Percentiles rank a stretch among this genome's conserved stretches.
Evolutionary conservation across 2,329 filamentous ascomycete genomes (phyloP).

Genomic region (Cordyceps sp.): DNA sequence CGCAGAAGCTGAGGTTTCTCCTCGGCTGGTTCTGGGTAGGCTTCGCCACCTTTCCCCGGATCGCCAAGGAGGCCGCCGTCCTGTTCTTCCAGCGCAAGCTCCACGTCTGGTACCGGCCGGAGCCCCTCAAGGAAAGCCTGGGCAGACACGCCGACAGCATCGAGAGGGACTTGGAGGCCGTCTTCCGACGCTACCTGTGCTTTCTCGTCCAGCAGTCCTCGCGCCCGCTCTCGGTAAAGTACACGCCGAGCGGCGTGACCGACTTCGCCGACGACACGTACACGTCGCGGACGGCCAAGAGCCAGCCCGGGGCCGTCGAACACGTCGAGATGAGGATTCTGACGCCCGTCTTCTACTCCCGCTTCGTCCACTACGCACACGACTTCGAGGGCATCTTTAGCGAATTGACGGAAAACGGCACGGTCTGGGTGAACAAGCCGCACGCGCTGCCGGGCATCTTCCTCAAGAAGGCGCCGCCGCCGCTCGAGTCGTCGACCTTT

Average conservation of each 20-base stretch:
- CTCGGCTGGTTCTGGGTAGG: constrained; percentile 50
- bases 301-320: constrained; percentile 8
- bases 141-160: constrained; percentile 31
- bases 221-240: constrained; percentile 30
- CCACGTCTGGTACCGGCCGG: constrained; percentile 48
- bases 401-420: constrained; percentile 41
- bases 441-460: constrained; percentile 30
- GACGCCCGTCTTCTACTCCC: constrained; percentile 50
- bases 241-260: constrained; percentile 32
- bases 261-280: constrained; percentile 20
- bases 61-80: constrained; percentile 39
- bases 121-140: constrained; percentile 39
- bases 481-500: constrained; percentile 16
- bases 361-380: constrained; percentile 46
- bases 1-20: constrained; percentile 30
- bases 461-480: constrained; percentile 19
- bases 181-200: constrained; percentile 30
- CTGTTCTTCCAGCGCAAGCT: constrained; percentile 41
- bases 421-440: constrained; percentile 37
- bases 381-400: constrained; percentile 44
- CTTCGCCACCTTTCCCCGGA: constrained; percentile 48
- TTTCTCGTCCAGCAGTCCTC: constrained; percentile 30
- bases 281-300: constrained; percentile 12
- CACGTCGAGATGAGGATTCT: constrained; percentile 39
- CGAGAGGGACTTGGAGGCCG: constrained; percentile 28